Conservation (phyloP, 2,329 filamentous ascomycete genomes). For the Ophiocordyceps camponoti-leonardi region DNA sequence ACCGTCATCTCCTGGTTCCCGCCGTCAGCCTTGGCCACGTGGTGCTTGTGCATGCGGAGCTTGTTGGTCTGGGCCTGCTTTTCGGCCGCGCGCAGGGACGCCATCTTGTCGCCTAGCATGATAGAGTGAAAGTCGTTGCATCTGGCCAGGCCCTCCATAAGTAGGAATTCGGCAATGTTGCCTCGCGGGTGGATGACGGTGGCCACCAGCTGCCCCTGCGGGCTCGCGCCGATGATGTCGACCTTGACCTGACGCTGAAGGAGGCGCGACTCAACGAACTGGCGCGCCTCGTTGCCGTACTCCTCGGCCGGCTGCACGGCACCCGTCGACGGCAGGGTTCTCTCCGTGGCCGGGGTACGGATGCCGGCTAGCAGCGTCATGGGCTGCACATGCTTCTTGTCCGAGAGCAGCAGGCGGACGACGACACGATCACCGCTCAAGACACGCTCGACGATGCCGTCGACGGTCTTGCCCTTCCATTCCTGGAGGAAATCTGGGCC, state of each 20-base stretch:
- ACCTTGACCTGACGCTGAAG: conserved; percentile 75
- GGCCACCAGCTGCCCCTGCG: conserved; percentile 82
- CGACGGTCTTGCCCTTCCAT: conserved; percentile 71
- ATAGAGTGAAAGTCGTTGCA: conserved; percentile 96
- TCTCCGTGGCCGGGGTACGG: conserved; percentile 75
- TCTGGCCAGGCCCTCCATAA: conserved; percentile 75
- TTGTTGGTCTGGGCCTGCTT: conserved; percentile 64
- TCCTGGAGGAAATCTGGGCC: conserved; percentile 65
- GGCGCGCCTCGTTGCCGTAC: conserved; percentile 72
- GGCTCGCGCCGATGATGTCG: conserved; percentile 69
- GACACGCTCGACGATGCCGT: conserved; percentile 79
- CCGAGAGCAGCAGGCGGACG: conserved; percentile 61
- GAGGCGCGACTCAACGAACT: conserved; percentile 72
- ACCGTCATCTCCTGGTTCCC: conserved; percentile 67
- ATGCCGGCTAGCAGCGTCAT: conserved; percentile 82
- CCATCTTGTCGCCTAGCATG: conserved; percentile 79
- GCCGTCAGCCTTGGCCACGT: conserved; percentile 51
- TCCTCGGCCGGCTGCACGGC: conserved; percentile 75
- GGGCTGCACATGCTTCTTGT: conserved; percentile 74
- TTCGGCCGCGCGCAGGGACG: conserved; percentile 67
- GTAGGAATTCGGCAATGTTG: conserved; percentile 80
- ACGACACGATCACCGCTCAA: conserved; percentile 83
- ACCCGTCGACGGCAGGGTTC: conserved; percentile 61
- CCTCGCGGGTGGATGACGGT: conserved; percentile 75
- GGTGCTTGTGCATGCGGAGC: conserved; percentile 65